Evolutionary conservation across 2,329 filamentous ascomycete species (phyloP).

Genomic region (Ilyonectria mors-panacis): DNA sequence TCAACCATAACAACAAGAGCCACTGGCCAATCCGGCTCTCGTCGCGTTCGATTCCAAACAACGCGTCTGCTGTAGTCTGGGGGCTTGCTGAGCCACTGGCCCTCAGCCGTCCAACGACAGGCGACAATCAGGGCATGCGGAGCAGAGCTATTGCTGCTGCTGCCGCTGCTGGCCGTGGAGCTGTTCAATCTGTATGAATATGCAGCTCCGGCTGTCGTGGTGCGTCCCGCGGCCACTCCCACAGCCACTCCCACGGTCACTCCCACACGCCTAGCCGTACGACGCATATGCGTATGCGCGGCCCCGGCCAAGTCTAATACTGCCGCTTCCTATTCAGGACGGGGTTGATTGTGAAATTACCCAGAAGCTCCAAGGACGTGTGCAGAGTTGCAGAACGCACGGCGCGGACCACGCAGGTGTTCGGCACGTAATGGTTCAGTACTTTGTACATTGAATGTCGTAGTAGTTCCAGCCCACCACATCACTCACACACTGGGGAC

Average conservation of each 20-base stretch:
- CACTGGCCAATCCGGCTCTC: slow-evolving; percentile 33
- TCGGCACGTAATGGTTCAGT: slow-evolving; percentile 1
- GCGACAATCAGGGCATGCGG: not conserved
- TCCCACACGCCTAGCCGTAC: slow-evolving; percentile 38
- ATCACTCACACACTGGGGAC: not conserved
- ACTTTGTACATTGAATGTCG: not conserved
- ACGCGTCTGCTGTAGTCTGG: slow-evolving; percentile 34
- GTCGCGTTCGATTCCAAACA: slow-evolving; percentile 38
- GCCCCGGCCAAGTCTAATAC: slow-evolving; percentile 39
- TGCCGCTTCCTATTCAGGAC: slow-evolving; percentile 23
- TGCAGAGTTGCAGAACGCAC: slow-evolving; percentile 28
- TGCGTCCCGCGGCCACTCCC: slow-evolving; percentile 35
- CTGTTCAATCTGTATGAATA: slow-evolving; percentile 5
- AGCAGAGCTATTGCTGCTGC: slow-evolving; percentile 16
- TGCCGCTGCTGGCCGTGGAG: slow-evolving; percentile 13
- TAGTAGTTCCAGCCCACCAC: not conserved
- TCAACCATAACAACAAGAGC: slow-evolving; percentile 44
- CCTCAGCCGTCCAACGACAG: slow-evolving; percentile 16
- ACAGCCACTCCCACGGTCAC: slow-evolving; percentile 31
- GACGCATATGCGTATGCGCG: slow-evolving; percentile 42
- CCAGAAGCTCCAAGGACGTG: slow-evolving; percentile 17
- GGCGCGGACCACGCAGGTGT: slow-evolving; percentile 17
- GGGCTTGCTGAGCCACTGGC: slow-evolving; percentile 26
- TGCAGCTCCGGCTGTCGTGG: slow-evolving; percentile 32
- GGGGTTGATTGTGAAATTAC: slow-evolving; percentile 12